Evolutionary conservation across 164 flowering plant genomes (phyloP).

Genomic region (Aristolochia californica): DNA sequence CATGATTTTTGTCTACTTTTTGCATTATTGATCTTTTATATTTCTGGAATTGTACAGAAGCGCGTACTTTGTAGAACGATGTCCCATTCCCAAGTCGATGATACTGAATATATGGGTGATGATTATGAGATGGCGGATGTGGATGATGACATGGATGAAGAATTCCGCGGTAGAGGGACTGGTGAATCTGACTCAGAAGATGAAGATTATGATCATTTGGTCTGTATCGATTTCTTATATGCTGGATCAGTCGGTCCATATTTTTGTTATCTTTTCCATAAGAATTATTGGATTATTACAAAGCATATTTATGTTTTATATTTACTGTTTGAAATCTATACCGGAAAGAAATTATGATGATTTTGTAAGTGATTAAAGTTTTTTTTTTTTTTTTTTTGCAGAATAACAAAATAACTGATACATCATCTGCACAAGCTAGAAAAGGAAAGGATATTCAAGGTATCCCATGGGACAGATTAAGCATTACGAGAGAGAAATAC

Average conservation of each 20-base stretch:
- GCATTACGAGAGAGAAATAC: constrained; percentile 61
- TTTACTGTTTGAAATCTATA: background rate
- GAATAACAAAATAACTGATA: constrained; percentile 49
- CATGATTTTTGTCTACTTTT: no score
- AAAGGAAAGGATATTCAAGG: constrained; percentile 81
- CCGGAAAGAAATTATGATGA: background rate
- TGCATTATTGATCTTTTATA: no score
- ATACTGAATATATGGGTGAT: constrained; percentile 33
- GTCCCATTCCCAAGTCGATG: constrained; percentile 33
- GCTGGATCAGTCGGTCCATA: no score
- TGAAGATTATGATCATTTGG: constrained; percentile 33
- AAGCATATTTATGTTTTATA: no score
- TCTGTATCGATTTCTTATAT: constrained; percentile 8
- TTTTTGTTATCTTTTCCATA: no score
- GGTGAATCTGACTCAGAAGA: constrained; percentile 50
- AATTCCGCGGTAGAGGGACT: constrained; percentile 29
- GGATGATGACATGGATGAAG: constrained; percentile 50
- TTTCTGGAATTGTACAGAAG: background rate
- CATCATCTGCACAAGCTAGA: constrained; percentile 68
- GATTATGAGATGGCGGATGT: constrained; percentile 49
- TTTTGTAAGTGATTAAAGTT: background rate
- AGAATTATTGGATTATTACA: no score
- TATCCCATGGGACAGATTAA: constrained; percentile 81
- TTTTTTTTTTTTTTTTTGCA: constrained; percentile 12
- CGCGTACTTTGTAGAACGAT: constrained; percentile 16